These are phyloP conservation scores for Aspergillus spinulosporus DNA, from an alignment of 2,329 filamentous ascomycete genomes.

Conservation along the genomic window DNA sequence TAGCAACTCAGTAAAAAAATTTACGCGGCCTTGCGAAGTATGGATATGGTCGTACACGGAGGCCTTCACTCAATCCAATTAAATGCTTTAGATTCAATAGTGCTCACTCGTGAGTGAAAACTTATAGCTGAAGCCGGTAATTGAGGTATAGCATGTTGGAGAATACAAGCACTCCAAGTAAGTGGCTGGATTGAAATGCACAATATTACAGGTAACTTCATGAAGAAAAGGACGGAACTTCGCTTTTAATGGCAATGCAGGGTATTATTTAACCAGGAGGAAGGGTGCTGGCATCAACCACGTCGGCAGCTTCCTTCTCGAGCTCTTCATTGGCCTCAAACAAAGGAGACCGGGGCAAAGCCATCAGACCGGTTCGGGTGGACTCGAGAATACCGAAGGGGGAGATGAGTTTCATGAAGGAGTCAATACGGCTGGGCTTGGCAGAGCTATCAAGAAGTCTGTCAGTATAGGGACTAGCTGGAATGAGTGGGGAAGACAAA, in stretches of 20 bases:
- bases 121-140: conserved; percentile 3
- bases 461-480: conserved; percentile 4
- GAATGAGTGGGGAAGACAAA: background rate
- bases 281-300: conserved; percentile 90
- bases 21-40: too few species aligned
- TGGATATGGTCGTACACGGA: too few species aligned
- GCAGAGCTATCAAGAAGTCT: conserved; percentile 63
- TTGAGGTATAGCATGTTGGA: conserved; percentile 1
- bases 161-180: background rate
- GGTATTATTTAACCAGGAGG: conserved; percentile 71
- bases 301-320: conserved; percentile 86
- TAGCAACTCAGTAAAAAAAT: too few species aligned
- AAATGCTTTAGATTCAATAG: background rate
- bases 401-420: conserved; percentile 91
- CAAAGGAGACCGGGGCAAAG: conserved; percentile 87
- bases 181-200: background rate
- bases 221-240: conserved; percentile 1
- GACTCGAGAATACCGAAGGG: conserved; percentile 97
- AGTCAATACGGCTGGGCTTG: conserved; percentile 91
- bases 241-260: conserved; percentile 23
- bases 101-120: background rate
- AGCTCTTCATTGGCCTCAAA: conserved; percentile 70
- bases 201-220: conserved; percentile 3
- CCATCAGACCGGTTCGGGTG: conserved; percentile 93
- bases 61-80: background rate